Base-by-base conservation (phyloP, 768 basidiomycete genomes). In the Amanita molliuscula region DNA sequence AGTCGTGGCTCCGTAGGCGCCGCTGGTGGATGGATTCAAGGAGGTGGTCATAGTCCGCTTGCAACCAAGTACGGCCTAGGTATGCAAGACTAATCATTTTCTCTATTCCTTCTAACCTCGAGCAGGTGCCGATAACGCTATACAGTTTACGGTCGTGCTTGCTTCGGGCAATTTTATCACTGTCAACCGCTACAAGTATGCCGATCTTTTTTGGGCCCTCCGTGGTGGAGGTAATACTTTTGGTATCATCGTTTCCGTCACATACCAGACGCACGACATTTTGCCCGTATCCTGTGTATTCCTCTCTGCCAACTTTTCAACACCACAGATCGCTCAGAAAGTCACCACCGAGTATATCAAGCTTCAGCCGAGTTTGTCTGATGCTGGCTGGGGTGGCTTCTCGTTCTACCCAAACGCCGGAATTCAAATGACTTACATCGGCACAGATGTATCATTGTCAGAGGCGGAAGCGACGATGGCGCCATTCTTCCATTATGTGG, bases 1-100 rank as follows among this genome's bases (percentile, higher is more conserved):
- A n/a, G n/a, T n/a, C n/a, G n/a, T n/a, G 72, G 66, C 20, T 68
- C 73, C 3, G 64, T 77, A 3, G 76, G 73, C 35, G 67, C 74
- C 21, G 65, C 69, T 13, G 75, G 73, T 28, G 76, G 75, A 21
- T 78, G 73, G 71, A 45, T 71, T 3, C 58, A 65, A 31, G 77
- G 76, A 9, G 74, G 72, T 6, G 74, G 76, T 15, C 44, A 45
- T 13, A 31, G 44, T 18, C 6, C 11, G 6, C 28, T 45, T 8
- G 13, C 44, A 16, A 15, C 44, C 15, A 45, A n/a, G 6, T 45
- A 11, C 18, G 44, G 44, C 10, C n/a, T 45, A 45, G 44, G 44
- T 45, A 3, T 25, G 20, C 26, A 25, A 11, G 21, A 9, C 7
- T 35, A 16, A 13, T 28, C 21, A 29, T 3, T 46, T 6, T 49